A percentile compares a stretch with the other conserved stretches of the same genome.
These are phyloP conservation scores for Sporothrix mexicana DNA, from an alignment of 2,329 filamentous ascomycete species.

Conservation along the genomic window DNA sequence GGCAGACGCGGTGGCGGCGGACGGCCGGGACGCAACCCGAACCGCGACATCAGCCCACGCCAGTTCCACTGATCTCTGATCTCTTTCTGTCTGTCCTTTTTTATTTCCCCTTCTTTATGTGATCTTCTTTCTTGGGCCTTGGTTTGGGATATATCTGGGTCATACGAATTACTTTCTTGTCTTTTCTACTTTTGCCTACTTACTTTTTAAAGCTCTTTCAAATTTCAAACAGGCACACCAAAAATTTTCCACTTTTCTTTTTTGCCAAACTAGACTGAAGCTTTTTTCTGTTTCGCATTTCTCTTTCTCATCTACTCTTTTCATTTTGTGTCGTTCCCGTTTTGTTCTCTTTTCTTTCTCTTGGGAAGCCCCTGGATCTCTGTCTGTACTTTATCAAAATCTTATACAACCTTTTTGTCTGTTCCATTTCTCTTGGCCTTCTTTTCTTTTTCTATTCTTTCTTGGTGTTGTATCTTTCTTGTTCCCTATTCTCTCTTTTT, in stretches of 20 bases:
- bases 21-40: conserved; percentile 56
- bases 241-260: neutral
- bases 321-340: conserved; percentile 10
- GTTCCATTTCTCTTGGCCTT: neutral
- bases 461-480: conserved; percentile 3
- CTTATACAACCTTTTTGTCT: conserved; percentile 21
- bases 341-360: neutral
- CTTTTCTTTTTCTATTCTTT: neutral
- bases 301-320: conserved; percentile 5
- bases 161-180: neutral
- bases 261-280: conserved; percentile 22
- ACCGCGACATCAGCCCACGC: conserved; percentile 37
- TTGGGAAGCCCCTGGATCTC: neutral
- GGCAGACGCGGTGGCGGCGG: conserved; percentile 62
- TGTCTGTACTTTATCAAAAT: conserved; percentile 19
- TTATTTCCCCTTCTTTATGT: neutral
- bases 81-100: neutral
- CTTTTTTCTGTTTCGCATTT: neutral
- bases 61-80: conserved; percentile 31
- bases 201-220: neutral
- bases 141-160: conserved; percentile 7
- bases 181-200: neutral
- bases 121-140: conserved; percentile 4
- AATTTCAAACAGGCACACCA: neutral
- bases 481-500: conserved; percentile 17